Conservation (phyloP, 768 basidiomycete species). For the Gymnopilus junonius region DNA sequence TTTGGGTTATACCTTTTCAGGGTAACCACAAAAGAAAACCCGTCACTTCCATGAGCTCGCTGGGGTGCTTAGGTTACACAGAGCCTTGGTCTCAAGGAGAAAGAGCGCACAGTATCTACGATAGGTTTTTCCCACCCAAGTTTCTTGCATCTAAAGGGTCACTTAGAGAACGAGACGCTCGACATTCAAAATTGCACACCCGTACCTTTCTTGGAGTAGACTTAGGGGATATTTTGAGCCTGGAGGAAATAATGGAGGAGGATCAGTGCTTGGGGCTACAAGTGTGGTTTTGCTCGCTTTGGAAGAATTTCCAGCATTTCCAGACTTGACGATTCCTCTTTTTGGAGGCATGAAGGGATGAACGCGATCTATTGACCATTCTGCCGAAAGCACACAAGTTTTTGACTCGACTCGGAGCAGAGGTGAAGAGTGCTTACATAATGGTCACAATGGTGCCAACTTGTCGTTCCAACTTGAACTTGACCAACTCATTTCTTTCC, state of each 20-base stretch:
- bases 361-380: not conserved
- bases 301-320: slow-evolving; percentile 88
- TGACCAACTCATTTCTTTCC: not conserved
- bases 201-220: slow-evolving; percentile 77
- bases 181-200: not conserved
- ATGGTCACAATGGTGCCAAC: not conserved
- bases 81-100: not conserved
- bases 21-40: slow-evolving; percentile 69
- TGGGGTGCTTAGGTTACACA: slow-evolving; percentile 28
- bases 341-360: slow-evolving; percentile 63
- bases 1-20: slow-evolving; percentile 74
- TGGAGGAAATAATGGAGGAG: slow-evolving; percentile 75
- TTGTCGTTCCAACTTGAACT: not conserved
- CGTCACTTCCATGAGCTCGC: slow-evolving; percentile 47
- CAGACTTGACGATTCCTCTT: slow-evolving; percentile 83
- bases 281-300: slow-evolving; percentile 45
- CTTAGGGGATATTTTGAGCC: slow-evolving; percentile 86
- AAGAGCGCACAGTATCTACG: slow-evolving; percentile 69
- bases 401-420: not conserved
- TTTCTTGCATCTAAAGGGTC: slow-evolving; percentile 75
- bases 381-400: not conserved
- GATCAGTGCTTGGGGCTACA: slow-evolving; percentile 29
- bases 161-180: not conserved
- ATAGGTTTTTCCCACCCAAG: slow-evolving; percentile 85
- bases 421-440: not conserved